Evolutionary conservation across 2,329 filamentous ascomycete species (phyloP), one percentile per base, ranked within the genome.

Genomic region (Paecilomyces dactylethromorphus): DNA sequence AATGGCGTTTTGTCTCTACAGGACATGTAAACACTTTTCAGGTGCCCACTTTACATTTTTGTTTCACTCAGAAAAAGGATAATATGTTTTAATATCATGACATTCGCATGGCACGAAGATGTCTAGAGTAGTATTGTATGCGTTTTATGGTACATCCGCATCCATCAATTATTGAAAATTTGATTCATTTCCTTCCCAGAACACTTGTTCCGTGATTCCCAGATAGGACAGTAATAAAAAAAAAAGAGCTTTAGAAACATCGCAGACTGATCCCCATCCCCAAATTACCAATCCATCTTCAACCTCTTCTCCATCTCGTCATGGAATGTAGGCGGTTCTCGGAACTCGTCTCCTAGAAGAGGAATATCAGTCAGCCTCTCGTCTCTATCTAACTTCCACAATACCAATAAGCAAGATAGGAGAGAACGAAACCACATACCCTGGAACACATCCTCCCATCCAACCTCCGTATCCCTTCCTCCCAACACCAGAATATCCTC

Each of bases 271-370:
- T 6, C 7, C 26, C 26, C 22, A 52, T 24, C 26, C 26, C 11
- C 56, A 45, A 59, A 60, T 64, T 65, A 74, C 59, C 67, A 75
- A 59, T 77, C 81, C 85, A 97, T 95, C 82, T 87, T 89, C 76
- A 96, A 80, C 83, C 91, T 91, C 76, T 85, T 84, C 86, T 97
- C 93, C 86, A 97, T 92, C 84, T 97, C 93, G 59, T 91, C 88
- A 68, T 97, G 92, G 77, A 97, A 87, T 56, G 87, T 85, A 24
- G 87, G 84, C 50, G 85, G 79, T 61, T 84, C 83, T 68, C 87
- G 83, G 72, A 85, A 83, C 76, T 93, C 91, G 66, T 90, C 88
- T 60, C 81, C 82, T 83, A 63, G 1, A 39, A 58, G 31, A 51
- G 54, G 51, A 45, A 29, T n/a, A 21, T 11, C 12, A 31, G 54